These are phyloP conservation scores for Auricularia auricula-judae DNA, from an alignment of 768 basidiomycete species.

Conservation along the genomic window DNA sequence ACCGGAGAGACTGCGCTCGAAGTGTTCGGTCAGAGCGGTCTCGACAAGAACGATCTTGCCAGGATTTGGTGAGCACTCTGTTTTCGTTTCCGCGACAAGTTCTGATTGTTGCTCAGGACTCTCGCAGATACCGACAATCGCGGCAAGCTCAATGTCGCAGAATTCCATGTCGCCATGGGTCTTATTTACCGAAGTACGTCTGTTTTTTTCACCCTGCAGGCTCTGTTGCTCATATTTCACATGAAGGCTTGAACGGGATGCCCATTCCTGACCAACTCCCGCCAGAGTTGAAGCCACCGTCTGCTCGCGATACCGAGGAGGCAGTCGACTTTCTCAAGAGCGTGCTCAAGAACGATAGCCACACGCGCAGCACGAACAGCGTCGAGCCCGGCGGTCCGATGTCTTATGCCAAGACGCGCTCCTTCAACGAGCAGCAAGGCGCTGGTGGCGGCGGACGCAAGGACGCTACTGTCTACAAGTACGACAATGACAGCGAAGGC, in stretches of 20 bases:
- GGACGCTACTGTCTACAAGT: slow-evolving; percentile 90
- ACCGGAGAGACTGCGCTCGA: slow-evolving; percentile 74
- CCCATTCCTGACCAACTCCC: slow-evolving; percentile 81
- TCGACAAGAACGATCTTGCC: slow-evolving; percentile 82
- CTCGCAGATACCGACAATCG: slow-evolving; percentile 89
- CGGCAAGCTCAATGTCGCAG: slow-evolving; percentile 88
- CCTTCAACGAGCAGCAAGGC: slow-evolving; percentile 48
- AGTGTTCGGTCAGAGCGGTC: slow-evolving; percentile 88
- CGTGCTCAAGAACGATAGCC: slow-evolving; percentile 74
- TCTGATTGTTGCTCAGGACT: slow-evolving; percentile 41
- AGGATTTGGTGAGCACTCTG: slow-evolving; percentile 67
- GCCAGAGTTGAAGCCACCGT: slow-evolving; percentile 82
- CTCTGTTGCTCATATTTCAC: not conserved
- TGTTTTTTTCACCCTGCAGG: too few species aligned
- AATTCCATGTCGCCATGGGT: slow-evolving; percentile 98
- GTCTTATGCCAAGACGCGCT: slow-evolving; percentile 57
- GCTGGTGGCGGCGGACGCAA: slow-evolving; percentile 49
- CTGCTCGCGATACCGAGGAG: slow-evolving; percentile 75
- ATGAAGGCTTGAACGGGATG: slow-evolving; percentile 79
- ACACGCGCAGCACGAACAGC: slow-evolving; percentile 46
- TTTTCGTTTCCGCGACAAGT: slow-evolving; percentile 3
- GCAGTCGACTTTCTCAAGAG: slow-evolving; percentile 86
- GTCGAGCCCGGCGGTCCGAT: slow-evolving; percentile 35
- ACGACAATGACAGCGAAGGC: slow-evolving; percentile 49
- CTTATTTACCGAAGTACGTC: slow-evolving; percentile 88